phyloP scores from a whole-genome alignment of 208 protist genomes.

The Tritrichomonas musculus region DNA sequence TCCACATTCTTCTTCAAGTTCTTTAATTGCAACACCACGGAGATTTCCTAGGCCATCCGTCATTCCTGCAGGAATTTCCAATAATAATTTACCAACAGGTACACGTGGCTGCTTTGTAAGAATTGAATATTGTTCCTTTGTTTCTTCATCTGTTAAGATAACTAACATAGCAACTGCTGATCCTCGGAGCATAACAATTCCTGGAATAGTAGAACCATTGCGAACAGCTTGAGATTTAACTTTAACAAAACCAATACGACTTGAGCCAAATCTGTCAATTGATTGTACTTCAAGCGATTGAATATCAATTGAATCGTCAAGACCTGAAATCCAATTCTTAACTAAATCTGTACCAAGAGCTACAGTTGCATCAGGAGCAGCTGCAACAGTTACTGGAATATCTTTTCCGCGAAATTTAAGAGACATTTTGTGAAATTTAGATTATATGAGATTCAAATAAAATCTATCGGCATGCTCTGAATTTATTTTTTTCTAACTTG shows the following conservation, averaged over 20 bases:
- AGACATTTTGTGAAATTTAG: too few species aligned
- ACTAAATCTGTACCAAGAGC: neutral
- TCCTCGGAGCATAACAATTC: neutral
- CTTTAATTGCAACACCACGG: constrained; percentile 6
- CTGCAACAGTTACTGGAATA: neutral
- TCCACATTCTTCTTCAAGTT: constrained; percentile 16
- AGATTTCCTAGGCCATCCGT: neutral
- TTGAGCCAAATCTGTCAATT: neutral
- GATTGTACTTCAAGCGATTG: constrained; percentile 5
- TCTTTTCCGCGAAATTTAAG: neutral
- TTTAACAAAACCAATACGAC: neutral
- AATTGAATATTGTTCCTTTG: neutral
- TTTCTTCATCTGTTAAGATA: neutral
- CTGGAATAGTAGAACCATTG: neutral
- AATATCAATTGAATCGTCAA: neutral
- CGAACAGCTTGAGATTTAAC: neutral
- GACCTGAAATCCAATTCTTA: neutral
- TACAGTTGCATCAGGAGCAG: neutral
- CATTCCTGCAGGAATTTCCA: constrained; percentile 18
- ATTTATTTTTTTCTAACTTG: too few species aligned
- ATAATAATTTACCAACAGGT: neutral
- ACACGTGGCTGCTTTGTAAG: neutral
- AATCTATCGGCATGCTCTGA: too few species aligned
- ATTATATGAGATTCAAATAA: too few species aligned
- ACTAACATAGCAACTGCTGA: neutral